Conservation (phyloP, 2,329 filamentous ascomycete genomes). For the Periglandula ipomoeae region DNA sequence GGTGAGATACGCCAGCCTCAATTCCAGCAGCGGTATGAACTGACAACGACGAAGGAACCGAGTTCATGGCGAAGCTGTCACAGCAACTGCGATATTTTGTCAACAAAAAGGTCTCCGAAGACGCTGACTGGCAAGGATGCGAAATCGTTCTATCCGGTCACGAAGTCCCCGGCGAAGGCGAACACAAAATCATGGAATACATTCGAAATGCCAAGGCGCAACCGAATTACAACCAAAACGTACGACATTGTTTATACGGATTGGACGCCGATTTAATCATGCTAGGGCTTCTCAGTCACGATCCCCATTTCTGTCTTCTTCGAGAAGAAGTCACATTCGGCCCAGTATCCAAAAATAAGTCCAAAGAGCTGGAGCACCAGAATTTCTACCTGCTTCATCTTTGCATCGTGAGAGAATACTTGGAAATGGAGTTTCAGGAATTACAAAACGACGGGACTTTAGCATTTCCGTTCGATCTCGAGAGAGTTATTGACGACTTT, state of each 20-base stretch:
- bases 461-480: constrained; percentile 79
- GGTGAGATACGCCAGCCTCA: constrained; percentile 33
- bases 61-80: constrained; percentile 95
- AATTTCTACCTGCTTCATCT: constrained; percentile 98
- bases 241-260: constrained; percentile 94
- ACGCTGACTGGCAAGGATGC: constrained; percentile 93
- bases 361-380: constrained; percentile 94
- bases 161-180: constrained; percentile 94
- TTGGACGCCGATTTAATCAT: constrained; percentile 97
- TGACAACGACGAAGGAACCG: constrained; percentile 47
- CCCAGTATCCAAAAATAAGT: constrained; percentile 75
- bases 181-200: constrained; percentile 99
- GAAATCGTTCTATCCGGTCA: constrained; percentile 95
- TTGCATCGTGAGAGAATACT: constrained; percentile 93
- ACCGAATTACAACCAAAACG: constrained; percentile 82
- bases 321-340: constrained; percentile 98
- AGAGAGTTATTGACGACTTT: constrained; percentile 96
- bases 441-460: constrained; percentile 65
- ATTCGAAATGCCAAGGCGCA: constrained; percentile 96
- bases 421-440: constrained; percentile 95
- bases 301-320: constrained; percentile 94
- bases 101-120: constrained; percentile 96
- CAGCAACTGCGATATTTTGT: constrained; percentile 95
- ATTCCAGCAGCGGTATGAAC: background rate
- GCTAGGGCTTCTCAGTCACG: constrained; percentile 92